Percentiles rank a stretch among this genome's conserved stretches.
Evolutionary conservation across 2,329 filamentous ascomycete genomes (phyloP).

Genomic region (Beauveria varroae): DNA sequence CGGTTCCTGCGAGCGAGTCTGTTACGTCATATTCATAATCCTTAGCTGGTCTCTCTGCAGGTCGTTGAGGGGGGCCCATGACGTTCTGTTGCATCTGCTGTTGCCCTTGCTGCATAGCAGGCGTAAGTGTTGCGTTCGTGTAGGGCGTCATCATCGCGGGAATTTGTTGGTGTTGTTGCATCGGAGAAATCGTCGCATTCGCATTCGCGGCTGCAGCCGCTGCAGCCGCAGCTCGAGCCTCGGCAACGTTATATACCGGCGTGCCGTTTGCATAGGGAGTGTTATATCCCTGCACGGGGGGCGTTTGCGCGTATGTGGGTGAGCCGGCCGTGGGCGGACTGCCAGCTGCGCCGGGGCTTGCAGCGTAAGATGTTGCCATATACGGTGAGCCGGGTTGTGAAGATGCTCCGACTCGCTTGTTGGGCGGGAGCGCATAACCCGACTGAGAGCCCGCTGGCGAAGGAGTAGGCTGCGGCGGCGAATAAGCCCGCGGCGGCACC

Average conservation of each 20-base stretch:
- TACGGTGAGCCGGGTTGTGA: slow-evolving; percentile 61
- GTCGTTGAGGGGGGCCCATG: slow-evolving; percentile 56
- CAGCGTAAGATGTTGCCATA: slow-evolving; percentile 41
- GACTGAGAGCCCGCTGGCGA: slow-evolving; percentile 52
- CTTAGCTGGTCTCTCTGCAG: slow-evolving; percentile 54
- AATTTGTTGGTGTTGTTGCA: slow-evolving; percentile 26
- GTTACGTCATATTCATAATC: slow-evolving; percentile 65
- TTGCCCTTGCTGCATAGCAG: slow-evolving; percentile 18
- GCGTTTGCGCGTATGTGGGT: slow-evolving; percentile 28
- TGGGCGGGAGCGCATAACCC: slow-evolving; percentile 54
- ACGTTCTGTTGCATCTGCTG: slow-evolving; percentile 13
- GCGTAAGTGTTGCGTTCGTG: slow-evolving; percentile 23
- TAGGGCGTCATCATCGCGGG: slow-evolving; percentile 20
- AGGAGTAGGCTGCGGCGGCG: slow-evolving; percentile 53
- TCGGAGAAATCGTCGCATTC: slow-evolving; percentile 24
- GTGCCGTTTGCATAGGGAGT: slow-evolving; percentile 33
- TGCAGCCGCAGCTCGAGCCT: slow-evolving; percentile 21
- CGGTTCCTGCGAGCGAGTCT: slow-evolving; percentile 76
- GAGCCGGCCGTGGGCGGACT: slow-evolving; percentile 32
- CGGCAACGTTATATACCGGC: slow-evolving; percentile 27
- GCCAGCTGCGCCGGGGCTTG: slow-evolving; percentile 36
- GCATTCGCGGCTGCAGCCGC: slow-evolving; percentile 27
- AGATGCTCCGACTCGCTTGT: slow-evolving; percentile 59
- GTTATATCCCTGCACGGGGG: slow-evolving; percentile 24
- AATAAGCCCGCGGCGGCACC: slow-evolving; percentile 49